phyloP scores from a whole-genome alignment of 306 rosid species.

The Fragaria vesca region DNA sequence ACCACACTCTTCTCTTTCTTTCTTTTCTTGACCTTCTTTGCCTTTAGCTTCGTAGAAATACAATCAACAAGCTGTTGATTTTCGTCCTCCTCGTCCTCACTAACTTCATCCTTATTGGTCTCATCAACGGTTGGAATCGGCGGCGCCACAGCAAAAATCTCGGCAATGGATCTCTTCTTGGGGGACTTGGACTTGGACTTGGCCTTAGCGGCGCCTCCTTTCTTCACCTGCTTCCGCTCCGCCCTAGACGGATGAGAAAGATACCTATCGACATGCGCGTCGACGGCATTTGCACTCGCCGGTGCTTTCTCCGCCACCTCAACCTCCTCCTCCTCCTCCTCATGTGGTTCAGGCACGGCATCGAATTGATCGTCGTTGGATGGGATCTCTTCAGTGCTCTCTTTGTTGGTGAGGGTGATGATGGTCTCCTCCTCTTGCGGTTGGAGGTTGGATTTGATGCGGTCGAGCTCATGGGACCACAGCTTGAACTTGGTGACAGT shows the following conservation, averaged over 20 bases:
- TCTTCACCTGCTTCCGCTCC: conserved; percentile 38
- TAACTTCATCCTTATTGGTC: not conserved
- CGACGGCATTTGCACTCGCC: conserved; percentile 55
- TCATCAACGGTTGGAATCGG: conserved; percentile 43
- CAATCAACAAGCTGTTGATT: conserved; percentile 26
- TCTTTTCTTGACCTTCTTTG: conserved; percentile 41
- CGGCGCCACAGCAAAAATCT: conserved; percentile 82
- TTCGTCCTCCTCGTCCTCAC: conserved; percentile 18
- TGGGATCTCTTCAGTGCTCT: conserved; percentile 11
- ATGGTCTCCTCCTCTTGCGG: not conserved
- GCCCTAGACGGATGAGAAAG: conserved; percentile 46
- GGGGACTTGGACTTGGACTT: conserved; percentile 56
- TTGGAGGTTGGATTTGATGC: conserved; percentile 37
- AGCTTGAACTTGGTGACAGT: conserved; percentile 60
- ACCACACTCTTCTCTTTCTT: conserved; percentile 36
- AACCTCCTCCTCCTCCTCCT: not conserved
- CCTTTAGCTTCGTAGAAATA: conserved; percentile 21
- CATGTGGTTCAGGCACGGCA: not conserved
- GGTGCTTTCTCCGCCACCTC: conserved; percentile 28
- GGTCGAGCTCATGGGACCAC: conserved; percentile 62
- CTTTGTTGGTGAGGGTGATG: conserved; percentile 17
- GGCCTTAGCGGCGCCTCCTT: not conserved
- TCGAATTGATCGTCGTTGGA: conserved; percentile 17
- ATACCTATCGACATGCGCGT: conserved; percentile 64
- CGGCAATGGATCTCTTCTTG: conserved; percentile 84